Percentiles rank a stretch among this genome's conserved stretches.
phyloP scores from a whole-genome alignment of 2,329 filamentous ascomycete species.

The Cryphonectria parasitica region DNA sequence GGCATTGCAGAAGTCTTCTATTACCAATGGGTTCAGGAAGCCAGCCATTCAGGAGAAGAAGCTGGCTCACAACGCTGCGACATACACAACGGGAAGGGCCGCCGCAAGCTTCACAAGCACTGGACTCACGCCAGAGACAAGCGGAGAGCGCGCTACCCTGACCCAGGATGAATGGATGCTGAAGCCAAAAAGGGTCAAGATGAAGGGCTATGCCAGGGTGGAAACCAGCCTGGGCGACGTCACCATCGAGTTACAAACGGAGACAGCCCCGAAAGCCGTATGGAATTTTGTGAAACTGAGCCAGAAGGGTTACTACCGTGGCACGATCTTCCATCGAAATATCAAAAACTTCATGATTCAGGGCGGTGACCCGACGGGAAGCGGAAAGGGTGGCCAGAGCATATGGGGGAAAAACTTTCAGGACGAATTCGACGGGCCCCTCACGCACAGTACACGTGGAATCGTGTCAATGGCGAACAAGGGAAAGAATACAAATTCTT shows the following conservation, averaged over 20 bases:
- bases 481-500: slow-evolving; percentile 95
- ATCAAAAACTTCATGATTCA: slow-evolving; percentile 98
- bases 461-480: slow-evolving; percentile 97
- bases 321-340: slow-evolving; percentile 86
- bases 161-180: slow-evolving; percentile 98
- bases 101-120: slow-evolving; percentile 96
- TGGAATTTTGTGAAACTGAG: slow-evolving; percentile 95
- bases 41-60: slow-evolving; percentile 61
- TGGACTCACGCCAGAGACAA: slow-evolving; percentile 89
- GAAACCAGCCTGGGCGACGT: slow-evolving; percentile 83
- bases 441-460: slow-evolving; percentile 81
- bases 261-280: slow-evolving; percentile 88
- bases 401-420: slow-evolving; percentile 94
- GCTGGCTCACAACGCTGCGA: slow-evolving; percentile 79
- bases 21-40: slow-evolving; percentile 40
- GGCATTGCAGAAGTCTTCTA: slow-evolving; percentile 39
- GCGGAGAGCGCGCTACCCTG: slow-evolving; percentile 80
- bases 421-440: slow-evolving; percentile 89
- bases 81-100: slow-evolving; percentile 86
- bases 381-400: slow-evolving; percentile 84
- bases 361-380: slow-evolving; percentile 91
- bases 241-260: slow-evolving; percentile 87
- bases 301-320: slow-evolving; percentile 87
- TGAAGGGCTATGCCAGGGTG: slow-evolving; percentile 88
- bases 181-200: slow-evolving; percentile 84